A percentile compares a stretch with the other conserved stretches of the same genome.
Conservation (phyloP, 139 green algal species). For the Chlorella sp. region DNA sequence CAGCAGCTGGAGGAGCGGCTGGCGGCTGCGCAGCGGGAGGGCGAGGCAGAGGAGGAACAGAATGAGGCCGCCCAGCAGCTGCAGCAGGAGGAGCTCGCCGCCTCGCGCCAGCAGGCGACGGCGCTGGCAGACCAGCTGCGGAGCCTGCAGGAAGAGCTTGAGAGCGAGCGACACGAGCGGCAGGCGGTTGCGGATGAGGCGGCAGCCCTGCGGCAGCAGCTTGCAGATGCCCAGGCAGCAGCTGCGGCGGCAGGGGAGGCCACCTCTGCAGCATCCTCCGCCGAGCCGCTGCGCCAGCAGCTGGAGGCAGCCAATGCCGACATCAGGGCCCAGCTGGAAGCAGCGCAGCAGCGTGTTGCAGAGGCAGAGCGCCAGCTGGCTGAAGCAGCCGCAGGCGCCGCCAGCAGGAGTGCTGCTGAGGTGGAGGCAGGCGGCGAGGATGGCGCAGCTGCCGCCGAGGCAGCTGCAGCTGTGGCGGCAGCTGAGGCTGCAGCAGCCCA, state of each 20-base stretch:
- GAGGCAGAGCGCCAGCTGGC: constrained; percentile 13
- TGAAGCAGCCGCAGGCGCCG: neutral
- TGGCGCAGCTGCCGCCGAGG: neutral
- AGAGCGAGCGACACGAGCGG: constrained; percentile 6
- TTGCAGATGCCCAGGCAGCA: neutral
- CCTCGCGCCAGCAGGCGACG: neutral
- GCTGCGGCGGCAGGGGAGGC: neutral
- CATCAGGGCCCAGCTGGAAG: constrained; percentile 26
- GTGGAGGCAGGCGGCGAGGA: too few species aligned
- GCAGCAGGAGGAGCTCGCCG: neutral
- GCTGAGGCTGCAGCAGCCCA: neutral
- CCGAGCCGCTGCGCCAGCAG: neutral
- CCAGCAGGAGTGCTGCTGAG: too few species aligned
- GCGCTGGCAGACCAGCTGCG: neutral
- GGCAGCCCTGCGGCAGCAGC: neutral
- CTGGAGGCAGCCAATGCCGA: constrained; percentile 27
- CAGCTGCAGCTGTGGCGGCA: neutral
- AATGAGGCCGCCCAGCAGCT: neutral
- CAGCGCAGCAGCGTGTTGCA: constrained; percentile 14
- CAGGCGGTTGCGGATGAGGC: constrained; percentile 17
- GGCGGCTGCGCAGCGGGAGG: neutral
- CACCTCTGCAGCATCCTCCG: neutral
- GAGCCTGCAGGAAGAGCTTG: constrained; percentile 28
- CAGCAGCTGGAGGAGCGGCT: neutral
- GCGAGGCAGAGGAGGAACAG: neutral